Conservation (phyloP, 805 yeast species). For the Nakazawaea holstii region DNA sequence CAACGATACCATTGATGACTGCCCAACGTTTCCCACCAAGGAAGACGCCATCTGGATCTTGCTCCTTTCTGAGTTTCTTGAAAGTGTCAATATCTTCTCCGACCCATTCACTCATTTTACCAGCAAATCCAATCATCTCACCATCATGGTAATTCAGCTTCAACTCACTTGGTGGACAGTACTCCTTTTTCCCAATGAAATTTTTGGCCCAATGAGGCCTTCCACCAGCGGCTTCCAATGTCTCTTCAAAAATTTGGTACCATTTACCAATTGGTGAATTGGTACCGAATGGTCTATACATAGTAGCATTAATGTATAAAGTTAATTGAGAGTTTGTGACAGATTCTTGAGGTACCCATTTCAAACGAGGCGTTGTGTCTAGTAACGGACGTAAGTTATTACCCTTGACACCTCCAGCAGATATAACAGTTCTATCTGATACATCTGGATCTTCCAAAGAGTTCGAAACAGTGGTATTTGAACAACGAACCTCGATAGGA, state of each 20-base stretch:
- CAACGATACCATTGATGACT: conserved; percentile 66
- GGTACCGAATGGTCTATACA: conserved; percentile 88
- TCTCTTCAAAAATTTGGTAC: conserved; percentile 79
- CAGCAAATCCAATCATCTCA: conserved; percentile 76
- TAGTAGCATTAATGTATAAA: conserved; percentile 85
- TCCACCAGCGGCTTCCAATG: conserved; percentile 75
- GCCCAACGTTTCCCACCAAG: conserved; percentile 79
- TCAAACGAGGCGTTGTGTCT: conserved; percentile 71
- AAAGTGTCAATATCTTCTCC: conserved; percentile 62
- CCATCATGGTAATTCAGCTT: conserved; percentile 41
- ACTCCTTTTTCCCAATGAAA: conserved; percentile 55
- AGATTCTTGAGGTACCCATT: conserved; percentile 47
- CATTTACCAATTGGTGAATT: conserved; percentile 72
- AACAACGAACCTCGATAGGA: conserved; percentile 91
- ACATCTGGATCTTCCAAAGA: conserved; percentile 37
- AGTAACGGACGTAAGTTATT: conserved; percentile 75
- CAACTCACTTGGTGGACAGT: conserved; percentile 13
- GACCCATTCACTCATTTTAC: conserved; percentile 70
- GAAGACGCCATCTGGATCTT: conserved; percentile 82
- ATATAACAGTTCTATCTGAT: conserved; percentile 39
- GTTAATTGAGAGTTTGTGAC: conserved; percentile 75
- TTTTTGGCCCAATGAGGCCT: conserved; percentile 99
- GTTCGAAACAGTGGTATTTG: conserved; percentile 64
- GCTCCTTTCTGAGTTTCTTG: conserved; percentile 56
- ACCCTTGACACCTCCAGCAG: conserved; percentile 81